Evolutionary conservation across 108 stramenopile genomes (phyloP).

Genomic region (Fistulifera solaris): DNA sequence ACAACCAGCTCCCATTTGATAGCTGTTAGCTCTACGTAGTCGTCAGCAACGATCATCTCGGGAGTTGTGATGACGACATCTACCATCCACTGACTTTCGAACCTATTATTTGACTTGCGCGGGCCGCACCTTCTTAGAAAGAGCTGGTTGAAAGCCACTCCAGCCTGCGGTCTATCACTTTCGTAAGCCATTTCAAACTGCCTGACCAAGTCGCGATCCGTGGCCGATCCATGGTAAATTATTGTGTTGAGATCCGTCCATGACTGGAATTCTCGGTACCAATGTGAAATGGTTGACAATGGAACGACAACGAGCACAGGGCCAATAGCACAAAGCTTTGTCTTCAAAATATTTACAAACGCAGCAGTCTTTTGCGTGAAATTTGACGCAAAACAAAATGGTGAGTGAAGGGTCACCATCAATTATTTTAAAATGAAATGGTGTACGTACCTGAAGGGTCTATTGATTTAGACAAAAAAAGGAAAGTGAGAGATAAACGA

Average conservation of each 20-base stretch:
- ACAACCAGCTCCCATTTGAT: slow-evolving; percentile 83
- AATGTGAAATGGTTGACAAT: slow-evolving; percentile 88
- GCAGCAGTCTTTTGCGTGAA: slow-evolving; percentile 79
- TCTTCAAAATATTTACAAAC: slow-evolving; percentile 55
- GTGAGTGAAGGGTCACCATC: too few relatives aligned
- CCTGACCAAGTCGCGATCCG: slow-evolving; percentile 69
- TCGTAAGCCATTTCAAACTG: slow-evolving; percentile 75
- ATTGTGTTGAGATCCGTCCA: slow-evolving; percentile 94
- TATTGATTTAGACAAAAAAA: too few relatives aligned
- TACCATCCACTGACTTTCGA: slow-evolving; percentile 69
- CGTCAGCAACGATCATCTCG: slow-evolving; percentile 81
- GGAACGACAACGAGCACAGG: slow-evolving; percentile 90
- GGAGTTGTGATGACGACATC: slow-evolving; percentile 88
- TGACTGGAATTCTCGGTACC: slow-evolving; percentile 84
- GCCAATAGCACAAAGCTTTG: slow-evolving; percentile 37
- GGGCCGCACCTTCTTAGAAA: slow-evolving; percentile 48
- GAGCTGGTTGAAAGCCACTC: slow-evolving; percentile 42
- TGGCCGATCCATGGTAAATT: slow-evolving; percentile 86
- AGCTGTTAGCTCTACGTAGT: slow-evolving; percentile 60
- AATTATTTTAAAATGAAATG: too few relatives aligned
- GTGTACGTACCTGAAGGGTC: too few relatives aligned
- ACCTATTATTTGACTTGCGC: slow-evolving; percentile 25
- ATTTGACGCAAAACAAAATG: too few relatives aligned
- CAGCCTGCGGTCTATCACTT: slow-evolving; percentile 39
- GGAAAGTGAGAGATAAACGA: too few relatives aligned